These are phyloP conservation scores for Astrothelium macrocarpum DNA, from an alignment of 495 filamentous ascomycete species.

Conservation along the genomic window DNA sequence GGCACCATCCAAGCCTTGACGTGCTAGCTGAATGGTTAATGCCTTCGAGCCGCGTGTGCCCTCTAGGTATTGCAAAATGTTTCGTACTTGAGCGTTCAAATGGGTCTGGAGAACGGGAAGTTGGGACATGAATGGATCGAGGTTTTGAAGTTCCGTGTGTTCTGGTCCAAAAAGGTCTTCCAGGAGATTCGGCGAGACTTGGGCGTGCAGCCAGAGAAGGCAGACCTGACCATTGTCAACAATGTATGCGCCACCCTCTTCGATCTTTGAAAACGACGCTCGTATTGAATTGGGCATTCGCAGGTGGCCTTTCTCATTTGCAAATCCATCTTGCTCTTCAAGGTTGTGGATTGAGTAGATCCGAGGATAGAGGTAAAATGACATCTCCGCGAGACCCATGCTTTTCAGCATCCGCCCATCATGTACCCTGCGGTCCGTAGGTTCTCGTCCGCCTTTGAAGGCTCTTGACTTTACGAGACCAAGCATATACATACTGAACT, in stretches of 20 bases:
- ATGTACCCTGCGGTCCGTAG: slow-evolving; percentile 82
- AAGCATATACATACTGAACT: slow-evolving; percentile 97
- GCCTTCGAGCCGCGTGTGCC: slow-evolving; percentile 76
- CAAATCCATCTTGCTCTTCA: slow-evolving; percentile 61
- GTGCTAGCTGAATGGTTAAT: slow-evolving; percentile 77
- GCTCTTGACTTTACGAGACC: slow-evolving; percentile 82
- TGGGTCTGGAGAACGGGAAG: slow-evolving; percentile 78
- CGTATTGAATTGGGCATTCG: slow-evolving; percentile 51
- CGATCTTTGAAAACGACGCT: slow-evolving; percentile 82
- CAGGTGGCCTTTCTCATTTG: slow-evolving; percentile 78
- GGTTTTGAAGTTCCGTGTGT: slow-evolving; percentile 54
- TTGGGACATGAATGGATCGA: slow-evolving; percentile 67
- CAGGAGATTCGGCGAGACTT: slow-evolving; percentile 70
- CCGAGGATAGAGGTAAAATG: slow-evolving; percentile 88
- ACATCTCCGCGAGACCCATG: slow-evolving; percentile 76
- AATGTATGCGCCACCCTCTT: slow-evolving; percentile 92
- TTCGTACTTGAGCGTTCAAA: slow-evolving; percentile 88
- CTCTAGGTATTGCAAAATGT: slow-evolving; percentile 79
- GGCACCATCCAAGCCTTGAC: slow-evolving; percentile 88
- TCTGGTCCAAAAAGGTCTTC: slow-evolving; percentile 82
- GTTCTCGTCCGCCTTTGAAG: slow-evolving; percentile 85
- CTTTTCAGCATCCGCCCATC: slow-evolving; percentile 83
- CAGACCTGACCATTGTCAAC: slow-evolving; percentile 93
- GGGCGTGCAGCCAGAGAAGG: slow-evolving; percentile 78
- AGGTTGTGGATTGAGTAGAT: slow-evolving; percentile 90